Base-by-base conservation (phyloP, 2,329 filamentous ascomycete species). In the Arthrobotrys sphaeroides region DNA sequence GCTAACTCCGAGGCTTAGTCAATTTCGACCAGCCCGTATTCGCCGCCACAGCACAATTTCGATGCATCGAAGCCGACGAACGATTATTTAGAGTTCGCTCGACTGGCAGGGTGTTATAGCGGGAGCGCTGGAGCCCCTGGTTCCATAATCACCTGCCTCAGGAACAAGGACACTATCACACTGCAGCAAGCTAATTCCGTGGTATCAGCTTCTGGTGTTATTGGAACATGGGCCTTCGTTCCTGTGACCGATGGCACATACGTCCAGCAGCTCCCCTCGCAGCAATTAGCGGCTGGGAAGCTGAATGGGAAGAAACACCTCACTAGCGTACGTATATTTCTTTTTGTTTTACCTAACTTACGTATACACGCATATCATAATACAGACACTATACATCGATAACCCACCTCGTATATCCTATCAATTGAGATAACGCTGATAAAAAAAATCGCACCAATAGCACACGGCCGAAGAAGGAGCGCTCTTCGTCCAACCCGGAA, bases 181-280 rank as follows among this genome's bases (percentile, higher is more conserved):
- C 22, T 60, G 36, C 55, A 60, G 36, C 55, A 60, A 43, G 55
- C 55, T 1, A 60, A 60, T 60, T 31, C 55, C 7, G 55, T 60
- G 2, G 24, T 60, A 60, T 60, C 55, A 60, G 55, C 55, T 3
- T 60, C 55, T 16, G 55, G 55, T 43, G 43, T 60, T 31, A 16
- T 40, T 43, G 55, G 55, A 2, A 60, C 33, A 1, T 60, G 55
- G 55, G 33, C 55, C 3, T 60, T 60, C 20, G 55, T 60, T 24
- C 55, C 55, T 28, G 55, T 60, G 26, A 60, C 55, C 13, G 55
- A 60, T 31, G 55, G 55, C 10, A 43, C n/a, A 9, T 60, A 60
- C 18, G 38, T 60, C 13, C 55, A 60, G 22, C 55, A 60, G 26
- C 55, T 60, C 5, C 55, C 55, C 31, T 60, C 55, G 24, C 55